Evolutionary conservation across 768 basidiomycete species (phyloP), one percentile per base, ranked within the genome.

Genomic region (Panus rudis): DNA sequence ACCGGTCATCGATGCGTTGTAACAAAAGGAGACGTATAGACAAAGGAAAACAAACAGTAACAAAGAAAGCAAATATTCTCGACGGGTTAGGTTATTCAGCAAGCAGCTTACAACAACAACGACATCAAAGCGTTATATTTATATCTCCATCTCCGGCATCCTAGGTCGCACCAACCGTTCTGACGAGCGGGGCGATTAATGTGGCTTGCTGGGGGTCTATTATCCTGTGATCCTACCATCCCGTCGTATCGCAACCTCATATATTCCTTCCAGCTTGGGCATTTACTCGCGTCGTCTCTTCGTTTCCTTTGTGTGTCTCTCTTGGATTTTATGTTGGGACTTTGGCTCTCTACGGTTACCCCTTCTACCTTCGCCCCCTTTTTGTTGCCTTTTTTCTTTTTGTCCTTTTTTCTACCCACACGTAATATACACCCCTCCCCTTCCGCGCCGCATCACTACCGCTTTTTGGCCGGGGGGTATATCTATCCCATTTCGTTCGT

Each of bases 241-340:
- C n/a, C n/a, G n/a, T n/a, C n/a, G n/a, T n/a, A n/a, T n/a, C n/a
- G n/a, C n/a, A n/a, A n/a, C n/a, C n/a, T n/a, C n/a, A n/a, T n/a
- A n/a, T n/a, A n/a, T n/a, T n/a, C n/a, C n/a, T n/a, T n/a, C n/a
- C n/a, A n/a, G n/a, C n/a, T n/a, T n/a, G n/a, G n/a, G n/a, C n/a
- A n/a, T n/a, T n/a, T n/a, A n/a, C n/a, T n/a, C n/a, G 42, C 55
- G 50, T 50, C 49, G 52, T 51, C 51, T 50, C 42, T 44, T 31
- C 51, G 52, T 43, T 50, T 56, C 58, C 53, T 53, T 56, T 54
- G 45, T 56, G 60, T 65, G 42, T 22, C 45, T 37, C 56, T 60
- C 44, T 52, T 54, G 51, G 45, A 41, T 52, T 49, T 38, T 45
- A 63, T 71, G 59, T 56, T 62, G 64, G 62, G 62, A 64, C 60